phyloP scores from a whole-genome alignment of 2,329 filamentous ascomycete genomes.

The Pseudogymnoascus sp. region DNA sequence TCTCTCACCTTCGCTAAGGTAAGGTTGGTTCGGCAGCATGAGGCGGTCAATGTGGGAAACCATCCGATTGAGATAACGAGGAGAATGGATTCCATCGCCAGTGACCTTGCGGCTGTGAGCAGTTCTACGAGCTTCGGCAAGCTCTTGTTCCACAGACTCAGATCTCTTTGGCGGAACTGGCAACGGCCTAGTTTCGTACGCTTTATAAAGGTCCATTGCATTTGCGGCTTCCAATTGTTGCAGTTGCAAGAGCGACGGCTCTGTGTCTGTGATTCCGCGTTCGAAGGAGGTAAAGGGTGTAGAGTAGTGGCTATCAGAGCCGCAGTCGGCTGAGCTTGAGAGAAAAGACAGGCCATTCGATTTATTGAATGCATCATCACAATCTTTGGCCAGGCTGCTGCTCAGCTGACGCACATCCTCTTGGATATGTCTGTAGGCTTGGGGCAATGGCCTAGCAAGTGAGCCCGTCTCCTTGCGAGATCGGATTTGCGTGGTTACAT shows the following conservation, averaged over 20 bases:
- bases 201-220: background rate
- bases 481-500: background rate
- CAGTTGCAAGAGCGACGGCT: background rate
- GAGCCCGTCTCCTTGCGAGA: background rate
- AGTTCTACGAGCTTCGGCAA: slow-evolving; percentile 24
- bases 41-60: slow-evolving; percentile 51
- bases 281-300: slow-evolving; percentile 1
- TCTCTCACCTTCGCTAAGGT: slow-evolving; percentile 12
- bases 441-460: background rate
- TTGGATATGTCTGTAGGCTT: background rate
- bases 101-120: slow-evolving; percentile 23
- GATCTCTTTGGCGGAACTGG: slow-evolving; percentile 25
- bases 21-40: slow-evolving; percentile 34
- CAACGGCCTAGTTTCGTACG: slow-evolving; percentile 23
- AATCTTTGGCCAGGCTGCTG: slow-evolving; percentile 76
- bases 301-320: slow-evolving; percentile 3
- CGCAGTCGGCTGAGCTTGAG: background rate
- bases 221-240: background rate
- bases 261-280: background rate
- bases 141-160: slow-evolving; percentile 24
- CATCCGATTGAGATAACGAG: slow-evolving; percentile 47
- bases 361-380: slow-evolving; percentile 79
- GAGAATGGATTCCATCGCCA: slow-evolving; percentile 28
- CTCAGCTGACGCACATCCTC: slow-evolving; percentile 81
- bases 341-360: background rate